A percentile compares a stretch with the other conserved stretches of the same genome.
These are phyloP conservation scores for Gossypium australe DNA, from an alignment of 345 rosid genomes.

Conservation along the genomic window DNA sequence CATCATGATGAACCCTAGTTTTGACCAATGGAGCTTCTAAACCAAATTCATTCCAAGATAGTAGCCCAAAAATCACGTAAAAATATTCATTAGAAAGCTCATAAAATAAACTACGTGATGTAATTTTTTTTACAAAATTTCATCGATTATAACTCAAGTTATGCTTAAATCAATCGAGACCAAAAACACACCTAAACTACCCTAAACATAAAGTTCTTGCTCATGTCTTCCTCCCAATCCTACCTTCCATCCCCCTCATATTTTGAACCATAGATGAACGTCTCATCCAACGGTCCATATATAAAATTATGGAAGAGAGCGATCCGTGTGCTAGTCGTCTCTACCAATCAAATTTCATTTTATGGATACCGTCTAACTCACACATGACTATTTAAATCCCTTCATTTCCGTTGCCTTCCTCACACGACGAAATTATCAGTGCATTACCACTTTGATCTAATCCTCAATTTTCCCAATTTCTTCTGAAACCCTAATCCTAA, in stretches of 20 bases:
- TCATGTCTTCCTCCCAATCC: neutral
- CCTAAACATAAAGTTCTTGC: conserved; percentile 1
- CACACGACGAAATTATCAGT: conserved; percentile 10
- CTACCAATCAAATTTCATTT: conserved; percentile 48
- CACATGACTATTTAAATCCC: conserved; percentile 52
- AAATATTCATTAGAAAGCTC: conserved; percentile 39
- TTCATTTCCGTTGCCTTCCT: conserved; percentile 13
- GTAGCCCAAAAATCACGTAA: neutral
- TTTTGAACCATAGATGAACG: conserved; percentile 40
- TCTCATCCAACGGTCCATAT: conserved; percentile 50
- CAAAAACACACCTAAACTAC: conserved; percentile 68
- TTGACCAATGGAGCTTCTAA: conserved; percentile 49
- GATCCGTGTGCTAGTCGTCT: conserved; percentile 41
- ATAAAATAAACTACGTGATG: conserved; percentile 29
- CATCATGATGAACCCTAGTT: conserved; percentile 43
- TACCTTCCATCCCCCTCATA: neutral
- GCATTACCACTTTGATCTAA: neutral
- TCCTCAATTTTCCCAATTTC: too few species aligned
- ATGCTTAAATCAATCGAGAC: conserved; percentile 26
- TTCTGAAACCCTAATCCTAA: neutral
- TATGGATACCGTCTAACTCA: conserved; percentile 29
- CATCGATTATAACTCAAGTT: conserved; percentile 21
- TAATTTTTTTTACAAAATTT: conserved; percentile 21
- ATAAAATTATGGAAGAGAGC: conserved; percentile 33
- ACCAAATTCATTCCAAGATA: conserved; percentile 20